Conservation (phyloP, 331 rosid species). For the Malus hybrid region DNA sequence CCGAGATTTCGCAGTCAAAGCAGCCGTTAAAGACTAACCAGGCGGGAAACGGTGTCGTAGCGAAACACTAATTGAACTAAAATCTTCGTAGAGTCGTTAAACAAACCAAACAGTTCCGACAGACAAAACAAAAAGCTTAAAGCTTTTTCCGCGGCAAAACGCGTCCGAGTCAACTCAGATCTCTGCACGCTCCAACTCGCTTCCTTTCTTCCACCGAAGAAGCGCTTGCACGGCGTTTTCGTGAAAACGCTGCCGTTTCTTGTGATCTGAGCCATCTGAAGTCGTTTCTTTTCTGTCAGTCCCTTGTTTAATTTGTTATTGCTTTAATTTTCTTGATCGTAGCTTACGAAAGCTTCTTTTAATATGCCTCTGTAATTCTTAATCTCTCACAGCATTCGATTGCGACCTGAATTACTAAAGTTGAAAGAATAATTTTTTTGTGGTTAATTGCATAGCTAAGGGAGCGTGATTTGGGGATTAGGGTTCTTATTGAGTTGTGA, state of each 20-base stretch:
- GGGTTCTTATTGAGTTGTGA: constrained; percentile 2
- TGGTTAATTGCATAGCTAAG: neutral
- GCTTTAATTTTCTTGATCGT: neutral
- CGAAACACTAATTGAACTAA: neutral
- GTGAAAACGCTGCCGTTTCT: neutral
- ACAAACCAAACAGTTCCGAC: neutral
- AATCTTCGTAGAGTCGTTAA: neutral
- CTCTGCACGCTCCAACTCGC: neutral
- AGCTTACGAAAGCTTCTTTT: neutral
- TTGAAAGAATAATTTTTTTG: neutral
- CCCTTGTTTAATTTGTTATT: neutral
- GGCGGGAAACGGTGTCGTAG: neutral
- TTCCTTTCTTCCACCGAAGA: neutral
- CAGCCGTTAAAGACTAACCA: too few relatives aligned
- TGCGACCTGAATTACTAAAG: neutral
- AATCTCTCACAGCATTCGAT: neutral
- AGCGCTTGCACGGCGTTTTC: neutral
- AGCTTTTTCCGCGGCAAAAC: neutral
- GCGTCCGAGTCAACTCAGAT: constrained; percentile 7
- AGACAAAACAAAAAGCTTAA: neutral
- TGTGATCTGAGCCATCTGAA: neutral
- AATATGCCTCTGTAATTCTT: neutral
- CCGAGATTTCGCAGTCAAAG: too few relatives aligned
- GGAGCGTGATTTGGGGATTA: constrained; percentile 2
- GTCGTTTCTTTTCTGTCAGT: neutral